Evolutionary conservation across 371 early-diverging fungal species (phyloP), one percentile per base, ranked within the genome.

Genomic region (Umbelopsis sp.): DNA sequence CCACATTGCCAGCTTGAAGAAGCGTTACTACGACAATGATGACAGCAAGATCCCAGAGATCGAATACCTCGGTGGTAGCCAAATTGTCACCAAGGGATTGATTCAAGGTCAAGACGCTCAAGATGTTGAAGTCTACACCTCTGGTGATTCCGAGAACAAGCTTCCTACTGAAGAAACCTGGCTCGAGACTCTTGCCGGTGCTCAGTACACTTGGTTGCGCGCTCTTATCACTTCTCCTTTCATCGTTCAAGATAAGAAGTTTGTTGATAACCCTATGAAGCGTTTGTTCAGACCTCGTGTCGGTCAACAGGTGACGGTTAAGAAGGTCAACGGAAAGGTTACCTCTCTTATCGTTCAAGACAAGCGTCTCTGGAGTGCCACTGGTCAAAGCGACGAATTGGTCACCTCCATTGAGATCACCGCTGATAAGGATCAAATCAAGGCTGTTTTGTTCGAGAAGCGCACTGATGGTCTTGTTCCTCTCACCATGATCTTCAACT

Each of bases 251-350:
- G 94, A 89, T 68, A 85, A 89, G 71, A 84, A 78, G 70, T 89
- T 93, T 68, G 78, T 85, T 45, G 87, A 90, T 74, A 98, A 97
- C 84, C 92, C 93, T 46, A 78, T 94, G 25, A 82, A 84, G 64
- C 89, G 89, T 37, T 84, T 95, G 69, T 85, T 97, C 79, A 88
- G 89, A 69, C 97, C 97, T 29, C 91, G 96, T 69, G 80, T 86
- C 50, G 86, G 90, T 18, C 96, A 96, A 76, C 87, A 88, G n/a
- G 88, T 94, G 18, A 81, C 84, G 65, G 86, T 94, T 29, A 80
- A 87, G 65, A 82, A 83, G 50, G 75, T 78, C 12, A 71, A 83
- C 25, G 81, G 77, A 20, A 62, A 68, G 8, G 72, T 88, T 20
- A 74, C 76, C 14, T 77, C 84, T 6, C 72, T 83, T 65, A 87